A percentile compares a stretch with the other conserved stretches of the same genome.
phyloP scores from a whole-genome alignment of 108 stramenopile genomes.

The Skeletonema menzelii region DNA sequence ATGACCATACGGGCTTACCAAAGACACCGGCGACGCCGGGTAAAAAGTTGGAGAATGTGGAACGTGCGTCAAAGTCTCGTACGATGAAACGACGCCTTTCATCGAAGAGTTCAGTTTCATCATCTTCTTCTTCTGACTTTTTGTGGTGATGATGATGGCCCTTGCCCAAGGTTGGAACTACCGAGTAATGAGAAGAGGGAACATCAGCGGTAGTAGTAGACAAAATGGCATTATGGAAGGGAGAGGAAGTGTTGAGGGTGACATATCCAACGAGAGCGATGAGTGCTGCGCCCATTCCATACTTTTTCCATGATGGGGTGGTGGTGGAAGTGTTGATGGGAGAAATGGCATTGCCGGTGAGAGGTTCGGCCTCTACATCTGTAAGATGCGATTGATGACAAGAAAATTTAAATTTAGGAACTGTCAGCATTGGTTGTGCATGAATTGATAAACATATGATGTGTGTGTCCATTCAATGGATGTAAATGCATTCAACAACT shows the following conservation, averaged over 20 bases:
- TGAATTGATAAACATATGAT: background rate
- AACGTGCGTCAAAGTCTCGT: slow-evolving; percentile 84
- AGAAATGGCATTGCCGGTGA: background rate
- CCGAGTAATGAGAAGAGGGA: background rate
- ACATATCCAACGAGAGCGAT: slow-evolving; percentile 9
- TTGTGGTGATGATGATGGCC: background rate
- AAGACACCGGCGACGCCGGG: slow-evolving; percentile 89
- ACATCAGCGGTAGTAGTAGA: background rate
- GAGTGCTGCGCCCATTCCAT: slow-evolving; percentile 20
- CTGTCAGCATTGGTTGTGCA: background rate
- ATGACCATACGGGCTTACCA: slow-evolving; percentile 92
- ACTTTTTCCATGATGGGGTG: slow-evolving; percentile 19
- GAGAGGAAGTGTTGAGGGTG: background rate
- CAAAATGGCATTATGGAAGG: background rate
- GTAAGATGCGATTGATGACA: background rate
- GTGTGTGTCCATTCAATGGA: background rate
- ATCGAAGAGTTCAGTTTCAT: slow-evolving; percentile 6
- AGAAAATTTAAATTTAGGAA: background rate
- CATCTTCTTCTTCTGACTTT: background rate
- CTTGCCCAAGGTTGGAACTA: slow-evolving; percentile 1
- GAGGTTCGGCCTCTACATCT: slow-evolving; percentile 40
- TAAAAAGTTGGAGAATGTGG: slow-evolving; percentile 85
- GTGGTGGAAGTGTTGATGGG: background rate
- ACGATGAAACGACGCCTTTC: slow-evolving; percentile 66
- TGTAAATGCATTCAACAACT: background rate